phyloP scores from a whole-genome alignment of 257 asterid species.

The Fraxinus cuspidata region DNA sequence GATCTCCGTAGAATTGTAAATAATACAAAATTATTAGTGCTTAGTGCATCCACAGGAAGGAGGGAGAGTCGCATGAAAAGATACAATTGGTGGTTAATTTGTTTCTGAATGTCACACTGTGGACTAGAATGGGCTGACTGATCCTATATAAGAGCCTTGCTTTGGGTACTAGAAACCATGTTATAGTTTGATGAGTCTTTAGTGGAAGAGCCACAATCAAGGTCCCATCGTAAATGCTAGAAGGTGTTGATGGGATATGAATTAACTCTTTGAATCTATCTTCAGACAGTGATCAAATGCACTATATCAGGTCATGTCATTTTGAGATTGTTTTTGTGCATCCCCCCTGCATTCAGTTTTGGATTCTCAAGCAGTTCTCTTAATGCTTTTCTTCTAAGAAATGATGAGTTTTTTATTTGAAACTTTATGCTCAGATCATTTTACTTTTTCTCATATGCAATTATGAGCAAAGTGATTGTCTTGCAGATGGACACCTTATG shows the following conservation, averaged over 20 bases:
- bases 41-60: background rate
- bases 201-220: background rate
- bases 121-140: background rate
- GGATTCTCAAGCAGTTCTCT: background rate
- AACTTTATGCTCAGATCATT: background rate
- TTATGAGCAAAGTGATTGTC: constrained; percentile 15
- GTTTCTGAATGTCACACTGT: background rate
- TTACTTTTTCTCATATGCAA: background rate
- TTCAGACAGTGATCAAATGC: background rate
- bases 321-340: background rate
- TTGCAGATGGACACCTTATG: constrained; percentile 96
- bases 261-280: background rate
- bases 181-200: background rate
- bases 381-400: background rate
- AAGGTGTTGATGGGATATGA: background rate
- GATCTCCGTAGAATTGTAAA: background rate
- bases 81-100: background rate
- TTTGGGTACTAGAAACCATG: constrained; percentile 1
- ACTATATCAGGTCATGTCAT: background rate
- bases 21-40: background rate
- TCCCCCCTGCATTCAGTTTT: background rate
- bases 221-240: background rate
- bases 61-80: background rate
- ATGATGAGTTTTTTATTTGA: background rate
- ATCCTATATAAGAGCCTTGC: background rate